Base-by-base conservation (phyloP, 1,284 basidiomycete genomes). In the Schizophyllum commune region DNA sequence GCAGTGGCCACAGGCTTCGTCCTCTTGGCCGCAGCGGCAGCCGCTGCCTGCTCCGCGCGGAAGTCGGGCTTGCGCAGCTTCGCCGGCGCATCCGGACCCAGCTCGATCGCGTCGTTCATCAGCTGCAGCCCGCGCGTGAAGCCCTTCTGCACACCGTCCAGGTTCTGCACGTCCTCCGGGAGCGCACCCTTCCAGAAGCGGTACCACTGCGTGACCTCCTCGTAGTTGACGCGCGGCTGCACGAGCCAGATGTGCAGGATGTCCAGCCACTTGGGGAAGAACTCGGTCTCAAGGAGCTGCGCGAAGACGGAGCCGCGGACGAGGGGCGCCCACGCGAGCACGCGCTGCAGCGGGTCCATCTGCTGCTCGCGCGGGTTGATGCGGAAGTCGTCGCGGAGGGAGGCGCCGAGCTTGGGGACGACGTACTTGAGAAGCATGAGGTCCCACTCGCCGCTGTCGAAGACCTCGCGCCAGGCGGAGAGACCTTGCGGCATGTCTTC, bases 211-310 rank as follows among this genome's bases (percentile, higher is more conserved):
- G 91, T 92, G 4, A 99, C 92, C 73, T 99, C 94, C 66, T 89
- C 92, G 67, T 92, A 87, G 73, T 87, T 94, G 67, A 88, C 89
- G 32, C 77, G 81, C 0, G 92, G 88, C 71, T 94, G 91, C 11
- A 88, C 80, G 59, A 99, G 86, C 97, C 96, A 98, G 52, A 92
- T 74, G 69, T 94, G 88, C 47, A 99, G 76, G n/a, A 92, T 85
- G 54, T 93, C 86, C 58, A 99, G 80, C 95, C 95, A 99, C 70
- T 96, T 95, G 1, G 93, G 92, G 82, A 98, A 97, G 77, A 99
- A 96, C 68, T 94, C 94, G 7, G 83, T 81, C 71, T 96, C 92
- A 64, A 98, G 76, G 6, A 98, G 74, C 68, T 94, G 90, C 1
- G 86, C 81, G 65, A 96, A 80, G 63, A 94, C 84, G 1, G 89